A percentile compares a stretch with the other conserved stretches of the same genome.
Evolutionary conservation across 176 grass and related monocot species (phyloP).

Genomic region (Chloris gayana): DNA sequence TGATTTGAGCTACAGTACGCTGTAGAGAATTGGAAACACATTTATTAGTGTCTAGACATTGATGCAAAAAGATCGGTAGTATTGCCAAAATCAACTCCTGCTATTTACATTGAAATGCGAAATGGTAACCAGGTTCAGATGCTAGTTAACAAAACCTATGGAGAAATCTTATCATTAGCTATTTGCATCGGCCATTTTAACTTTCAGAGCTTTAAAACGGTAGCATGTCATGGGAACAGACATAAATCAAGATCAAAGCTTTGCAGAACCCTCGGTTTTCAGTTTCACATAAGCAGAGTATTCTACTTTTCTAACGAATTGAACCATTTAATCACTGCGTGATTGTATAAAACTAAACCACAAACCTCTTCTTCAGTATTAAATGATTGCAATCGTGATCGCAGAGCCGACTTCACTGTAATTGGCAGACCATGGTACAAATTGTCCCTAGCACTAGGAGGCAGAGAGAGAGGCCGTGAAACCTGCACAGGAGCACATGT

Average conservation of each 20-base stretch:
- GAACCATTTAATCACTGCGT: neutral
- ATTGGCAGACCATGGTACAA: conserved; percentile 86
- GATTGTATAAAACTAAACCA: conserved; percentile 20
- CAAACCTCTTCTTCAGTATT: conserved; percentile 82
- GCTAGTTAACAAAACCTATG: neutral
- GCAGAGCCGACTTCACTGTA: conserved; percentile 71
- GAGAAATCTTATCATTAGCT: neutral
- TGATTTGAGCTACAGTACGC: conserved; percentile 78
- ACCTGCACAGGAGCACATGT: conserved; percentile 53
- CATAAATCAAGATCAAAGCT: neutral
- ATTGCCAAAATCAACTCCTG: neutral
- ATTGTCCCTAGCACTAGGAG: conserved; percentile 87
- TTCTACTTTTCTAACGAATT: neutral
- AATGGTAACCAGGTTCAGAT: neutral
- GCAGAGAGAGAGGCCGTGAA: conserved; percentile 83
- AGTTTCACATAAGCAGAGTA: neutral
- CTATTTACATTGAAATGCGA: neutral
- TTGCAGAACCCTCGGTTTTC: neutral
- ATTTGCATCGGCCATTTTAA: neutral
- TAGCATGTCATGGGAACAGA: neutral
- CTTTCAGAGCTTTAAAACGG: neutral
- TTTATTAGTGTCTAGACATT: conserved; percentile 1
- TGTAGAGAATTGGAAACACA: conserved; percentile 33
- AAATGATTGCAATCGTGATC: conserved; percentile 60
- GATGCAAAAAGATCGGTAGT: neutral